A percentile compares a stretch with the other conserved stretches of the same genome.
Evolutionary conservation across 768 basidiomycete species (phyloP).

Genomic region (Phlegmacium glaucopus): DNA sequence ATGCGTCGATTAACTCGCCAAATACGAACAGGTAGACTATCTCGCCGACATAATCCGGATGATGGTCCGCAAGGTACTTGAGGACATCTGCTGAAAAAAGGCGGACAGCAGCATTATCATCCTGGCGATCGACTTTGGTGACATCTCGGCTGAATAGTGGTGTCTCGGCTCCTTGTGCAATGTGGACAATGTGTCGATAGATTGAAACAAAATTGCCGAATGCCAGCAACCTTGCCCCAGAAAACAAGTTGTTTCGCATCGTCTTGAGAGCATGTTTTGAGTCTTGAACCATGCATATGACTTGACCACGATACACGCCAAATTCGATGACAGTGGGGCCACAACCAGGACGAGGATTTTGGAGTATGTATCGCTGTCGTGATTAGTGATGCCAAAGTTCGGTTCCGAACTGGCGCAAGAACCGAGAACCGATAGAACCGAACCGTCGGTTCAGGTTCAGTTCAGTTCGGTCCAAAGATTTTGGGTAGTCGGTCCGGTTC

Average conservation of each 20-base stretch:
- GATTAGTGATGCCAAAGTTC: too few species aligned
- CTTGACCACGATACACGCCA: slow-evolving; percentile 12
- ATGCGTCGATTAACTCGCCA: slow-evolving; percentile 25
- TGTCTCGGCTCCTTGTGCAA: slow-evolving; percentile 10
- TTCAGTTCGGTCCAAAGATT: too few species aligned
- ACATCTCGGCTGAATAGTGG: slow-evolving; percentile 30
- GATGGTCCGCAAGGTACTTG: slow-evolving; percentile 10
- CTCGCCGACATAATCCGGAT: slow-evolving; percentile 13
- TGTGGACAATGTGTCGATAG: slow-evolving; percentile 16
- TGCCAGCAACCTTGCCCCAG: slow-evolving; percentile 24
- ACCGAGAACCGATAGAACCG: too few species aligned
- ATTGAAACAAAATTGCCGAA: slow-evolving; percentile 17
- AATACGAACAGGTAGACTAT: slow-evolving; percentile 28
- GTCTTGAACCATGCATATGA: slow-evolving; percentile 30
- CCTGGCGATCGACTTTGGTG: slow-evolving; percentile 31
- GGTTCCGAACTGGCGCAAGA: too few species aligned
- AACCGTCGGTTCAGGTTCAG: too few species aligned
- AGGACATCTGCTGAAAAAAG: slow-evolving; percentile 28
- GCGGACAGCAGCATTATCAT: slow-evolving; percentile 22
- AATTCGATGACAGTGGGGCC: slow-evolving; percentile 6
- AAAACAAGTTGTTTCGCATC: slow-evolving; percentile 29
- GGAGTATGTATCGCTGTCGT: neutral
- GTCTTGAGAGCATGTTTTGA: slow-evolving; percentile 35
- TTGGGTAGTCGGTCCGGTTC: too few species aligned
- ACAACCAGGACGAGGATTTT: neutral